Evolutionary conservation across 1,139 yeast genomes (phyloP), one percentile per base, ranked within the genome.

Genomic region (Suhomyces taliae): DNA sequence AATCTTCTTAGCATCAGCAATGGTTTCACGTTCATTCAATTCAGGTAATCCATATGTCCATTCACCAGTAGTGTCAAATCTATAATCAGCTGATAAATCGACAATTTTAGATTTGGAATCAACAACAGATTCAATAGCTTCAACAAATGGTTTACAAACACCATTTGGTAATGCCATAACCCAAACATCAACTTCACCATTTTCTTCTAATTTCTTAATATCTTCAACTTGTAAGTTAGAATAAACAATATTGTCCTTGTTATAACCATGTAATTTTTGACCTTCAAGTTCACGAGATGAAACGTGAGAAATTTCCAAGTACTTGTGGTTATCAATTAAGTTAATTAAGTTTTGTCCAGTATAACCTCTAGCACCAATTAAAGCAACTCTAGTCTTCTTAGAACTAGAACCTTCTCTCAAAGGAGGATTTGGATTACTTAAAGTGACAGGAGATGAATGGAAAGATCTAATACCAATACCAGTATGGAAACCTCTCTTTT

Each of bases 161-260:
- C 97, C 97, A 65, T 93, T 93, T 53, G 99, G 99, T 60, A 95
- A 79, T 2, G 99, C 99, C 99, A 95, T 93, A 35, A 95, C 96
- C 99, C 99, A 93, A 48, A 91, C 85, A 61, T 95, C 99, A 46
- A 93, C 89, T 46, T 82, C 89, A 40, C 84, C 82, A 39, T 82
- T 74, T 56, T 82, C 79, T 68, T 91, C 99, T 53, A 93, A 74
- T 54, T 77, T 72, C 61, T 82, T 82, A 54, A 93, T 87, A 60
- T 93, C 98, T 63, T 90, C 97, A 41, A 85, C 80, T 64, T 87
- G 93, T 57, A 93, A 77, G 67, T 91, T 93, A 53, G 89, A 89
- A 69, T 93, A 93, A 44, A 79, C 78, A 48, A 93, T 81, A 50
- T 87, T 82, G 46, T 79, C 77, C 72, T 93, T 93, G 62, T 83